phyloP scores from a whole-genome alignment of 345 rosid genomes.

The Gossypium anomalum region DNA sequence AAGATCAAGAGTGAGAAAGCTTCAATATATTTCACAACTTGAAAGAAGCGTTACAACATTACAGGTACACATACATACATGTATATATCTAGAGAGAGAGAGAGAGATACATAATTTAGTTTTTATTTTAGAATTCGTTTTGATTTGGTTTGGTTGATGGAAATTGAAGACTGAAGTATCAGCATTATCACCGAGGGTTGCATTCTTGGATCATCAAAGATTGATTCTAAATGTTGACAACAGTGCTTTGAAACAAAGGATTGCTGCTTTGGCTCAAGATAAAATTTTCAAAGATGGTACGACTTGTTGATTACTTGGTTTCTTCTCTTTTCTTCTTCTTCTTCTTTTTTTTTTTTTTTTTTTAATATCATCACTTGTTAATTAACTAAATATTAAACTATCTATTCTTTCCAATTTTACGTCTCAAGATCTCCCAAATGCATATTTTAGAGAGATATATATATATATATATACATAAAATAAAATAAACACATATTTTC shows the following conservation, averaged over 20 bases:
- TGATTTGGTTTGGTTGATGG: slow-evolving; percentile 1
- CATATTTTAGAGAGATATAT: no score
- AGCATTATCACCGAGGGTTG: slow-evolving; percentile 72
- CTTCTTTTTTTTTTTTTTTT: rapidly evolving
- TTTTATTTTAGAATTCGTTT: background rate
- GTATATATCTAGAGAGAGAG: background rate
- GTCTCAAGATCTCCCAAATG: no score
- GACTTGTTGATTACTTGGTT: background rate
- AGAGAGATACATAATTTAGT: background rate
- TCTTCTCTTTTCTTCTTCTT: no score
- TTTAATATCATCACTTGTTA: no score
- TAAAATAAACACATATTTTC: no score
- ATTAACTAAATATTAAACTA: no score
- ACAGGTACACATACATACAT: slow-evolving; percentile 29
- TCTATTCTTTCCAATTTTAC: no score
- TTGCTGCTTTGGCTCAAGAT: slow-evolving; percentile 82
- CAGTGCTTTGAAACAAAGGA: slow-evolving; percentile 66
- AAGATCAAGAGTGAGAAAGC: slow-evolving; percentile 59
- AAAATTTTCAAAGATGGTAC: slow-evolving; percentile 74
- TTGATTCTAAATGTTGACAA: slow-evolving; percentile 61
- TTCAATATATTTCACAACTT: slow-evolving; percentile 54
- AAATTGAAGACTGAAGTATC: slow-evolving; percentile 59
- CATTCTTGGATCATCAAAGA: slow-evolving; percentile 63
- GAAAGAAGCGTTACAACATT: slow-evolving; percentile 63
- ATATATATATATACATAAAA: no score